A percentile compares a stretch with the other conserved stretches of the same genome.
Evolutionary conservation across 176 grass and related monocot species (phyloP).

Genomic region (Alopecurus myosuroides): DNA sequence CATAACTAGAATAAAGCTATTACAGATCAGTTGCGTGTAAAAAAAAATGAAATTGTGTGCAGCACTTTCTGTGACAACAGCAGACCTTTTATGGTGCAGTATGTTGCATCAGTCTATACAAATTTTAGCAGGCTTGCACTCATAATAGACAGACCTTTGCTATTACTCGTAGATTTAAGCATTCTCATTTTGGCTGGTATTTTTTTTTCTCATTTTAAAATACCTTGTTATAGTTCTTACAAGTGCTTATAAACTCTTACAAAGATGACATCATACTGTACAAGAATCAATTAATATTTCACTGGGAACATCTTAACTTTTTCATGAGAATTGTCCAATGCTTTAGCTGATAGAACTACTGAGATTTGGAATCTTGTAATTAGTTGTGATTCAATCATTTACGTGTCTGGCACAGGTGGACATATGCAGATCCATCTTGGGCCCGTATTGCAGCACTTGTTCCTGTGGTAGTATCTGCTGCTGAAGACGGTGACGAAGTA

Average conservation of each 20-base stretch:
- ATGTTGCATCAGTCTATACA: slow-evolving; percentile 7
- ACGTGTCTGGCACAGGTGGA: slow-evolving; percentile 62
- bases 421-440: slow-evolving; percentile 97
- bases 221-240: background rate
- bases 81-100: background rate
- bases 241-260: background rate
- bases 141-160: background rate
- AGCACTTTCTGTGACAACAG: background rate
- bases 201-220: background rate
- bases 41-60: background rate
- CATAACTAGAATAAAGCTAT: background rate
- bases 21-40: background rate
- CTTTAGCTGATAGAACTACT: slow-evolving; percentile 5
- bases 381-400: background rate
- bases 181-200: background rate
- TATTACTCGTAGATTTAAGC: background rate
- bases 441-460: slow-evolving; percentile 97
- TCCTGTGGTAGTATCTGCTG: slow-evolving; percentile 87
- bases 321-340: background rate
- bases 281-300: background rate
- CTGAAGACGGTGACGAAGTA: slow-evolving; percentile 92
- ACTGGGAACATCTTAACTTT: background rate
- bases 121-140: background rate
- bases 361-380: slow-evolving; percentile 4
- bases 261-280: background rate